Evolutionary conservation across 2,329 filamentous ascomycete genomes (phyloP).

Genomic region (Xylaria hypoxylon): DNA sequence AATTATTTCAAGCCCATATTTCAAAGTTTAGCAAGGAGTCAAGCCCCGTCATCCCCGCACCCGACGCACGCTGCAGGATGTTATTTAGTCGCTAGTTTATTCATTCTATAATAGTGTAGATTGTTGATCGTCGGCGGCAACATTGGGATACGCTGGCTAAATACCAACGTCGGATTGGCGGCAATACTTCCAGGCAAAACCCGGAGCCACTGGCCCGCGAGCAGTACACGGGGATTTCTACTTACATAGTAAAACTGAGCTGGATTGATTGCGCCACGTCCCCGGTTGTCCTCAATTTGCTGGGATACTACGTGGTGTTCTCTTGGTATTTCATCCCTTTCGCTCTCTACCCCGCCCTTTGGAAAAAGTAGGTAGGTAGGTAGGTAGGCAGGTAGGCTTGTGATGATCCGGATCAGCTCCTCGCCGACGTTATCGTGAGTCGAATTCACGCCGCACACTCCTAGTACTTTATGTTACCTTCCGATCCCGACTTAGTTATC

Average conservation of each 20-base stretch:
- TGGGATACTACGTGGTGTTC: constrained; percentile 31
- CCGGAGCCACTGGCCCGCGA: constrained; percentile 45
- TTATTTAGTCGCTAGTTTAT: constrained; percentile 11
- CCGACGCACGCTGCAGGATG: constrained; percentile 30
- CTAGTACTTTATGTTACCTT: constrained; percentile 40
- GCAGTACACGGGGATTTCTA: constrained; percentile 32
- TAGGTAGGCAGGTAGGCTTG: not conserved
- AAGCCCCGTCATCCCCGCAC: constrained; percentile 22
- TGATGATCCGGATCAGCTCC: constrained; percentile 12
- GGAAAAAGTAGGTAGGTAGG: not conserved
- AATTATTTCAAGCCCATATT: constrained; percentile 7
- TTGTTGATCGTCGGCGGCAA: constrained; percentile 27
- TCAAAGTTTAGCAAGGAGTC: not conserved
- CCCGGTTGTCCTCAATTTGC: constrained; percentile 26
- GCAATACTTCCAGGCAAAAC: constrained; percentile 34
- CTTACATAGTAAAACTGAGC: constrained; percentile 2
- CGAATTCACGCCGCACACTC: constrained; percentile 1
- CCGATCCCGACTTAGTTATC: constrained; percentile 47
- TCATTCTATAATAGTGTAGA: constrained; percentile 20
- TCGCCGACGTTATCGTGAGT: constrained; percentile 28
- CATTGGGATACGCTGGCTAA: constrained; percentile 47
- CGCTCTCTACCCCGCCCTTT: constrained; percentile 23
- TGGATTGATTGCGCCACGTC: constrained; percentile 31
- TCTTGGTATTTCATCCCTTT: not conserved
- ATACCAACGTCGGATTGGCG: constrained; percentile 44